phyloP scores from a whole-genome alignment of 208 protist species.

The Acanthamoeba lenticulata region DNA sequence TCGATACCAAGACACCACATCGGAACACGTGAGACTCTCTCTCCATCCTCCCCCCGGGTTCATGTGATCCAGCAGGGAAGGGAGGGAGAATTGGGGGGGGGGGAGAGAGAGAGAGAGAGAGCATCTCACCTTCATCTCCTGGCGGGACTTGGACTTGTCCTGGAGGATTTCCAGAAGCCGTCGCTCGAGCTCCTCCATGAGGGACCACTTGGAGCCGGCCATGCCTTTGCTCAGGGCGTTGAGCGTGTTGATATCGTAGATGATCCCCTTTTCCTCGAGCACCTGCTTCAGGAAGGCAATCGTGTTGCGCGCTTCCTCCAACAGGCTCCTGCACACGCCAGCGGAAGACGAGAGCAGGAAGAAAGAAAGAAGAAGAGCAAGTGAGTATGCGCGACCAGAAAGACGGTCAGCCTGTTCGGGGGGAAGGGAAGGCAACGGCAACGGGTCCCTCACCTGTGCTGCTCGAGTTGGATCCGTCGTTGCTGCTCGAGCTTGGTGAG shows the following conservation, averaged over 20 bases:
- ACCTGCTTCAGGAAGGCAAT: conserved; percentile 30
- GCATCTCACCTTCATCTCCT: conserved; percentile 22
- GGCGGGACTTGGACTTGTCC: not conserved
- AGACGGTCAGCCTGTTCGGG: too few relatives aligned
- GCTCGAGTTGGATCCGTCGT: not conserved
- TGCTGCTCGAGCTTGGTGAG: conserved; percentile 35
- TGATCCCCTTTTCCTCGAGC: conserved; percentile 8
- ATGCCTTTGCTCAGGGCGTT: conserved; percentile 19
- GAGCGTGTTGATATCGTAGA: conserved; percentile 12
- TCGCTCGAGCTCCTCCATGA: conserved; percentile 39
- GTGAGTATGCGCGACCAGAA: too few relatives aligned
- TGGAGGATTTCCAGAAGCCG: not conserved
- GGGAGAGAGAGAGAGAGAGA: not conserved
- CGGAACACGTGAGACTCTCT: not conserved
- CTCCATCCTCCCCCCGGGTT: not conserved
- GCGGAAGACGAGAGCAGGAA: too few relatives aligned
- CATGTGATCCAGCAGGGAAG: not conserved
- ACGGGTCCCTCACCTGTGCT: conserved; percentile 17
- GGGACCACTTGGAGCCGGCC: conserved; percentile 7
- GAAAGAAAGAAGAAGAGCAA: too few relatives aligned
- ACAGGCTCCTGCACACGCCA: not conserved
- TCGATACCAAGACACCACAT: not conserved
- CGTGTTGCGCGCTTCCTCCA: conserved; percentile 42
- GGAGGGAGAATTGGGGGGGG: not conserved
- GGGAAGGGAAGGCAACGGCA: not conserved